phyloP scores from a whole-genome alignment of 2,329 filamentous ascomycete species.

The Diplodia intermedia region DNA sequence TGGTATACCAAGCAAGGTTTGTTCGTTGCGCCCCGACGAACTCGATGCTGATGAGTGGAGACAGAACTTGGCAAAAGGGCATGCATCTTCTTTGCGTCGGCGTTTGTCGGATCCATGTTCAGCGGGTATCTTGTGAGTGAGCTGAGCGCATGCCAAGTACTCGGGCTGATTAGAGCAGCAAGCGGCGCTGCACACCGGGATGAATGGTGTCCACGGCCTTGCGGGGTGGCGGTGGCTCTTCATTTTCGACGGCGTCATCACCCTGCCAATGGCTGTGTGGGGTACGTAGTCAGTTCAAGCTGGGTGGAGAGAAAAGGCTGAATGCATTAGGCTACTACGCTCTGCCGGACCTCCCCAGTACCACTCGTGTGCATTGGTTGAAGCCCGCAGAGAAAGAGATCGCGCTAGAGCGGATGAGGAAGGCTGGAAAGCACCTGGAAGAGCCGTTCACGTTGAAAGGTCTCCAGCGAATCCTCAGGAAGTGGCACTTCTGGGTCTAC shows the following conservation, averaged over 20 bases:
- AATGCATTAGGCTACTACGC: slow-evolving; percentile 13
- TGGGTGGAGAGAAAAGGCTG: not conserved
- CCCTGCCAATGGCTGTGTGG: slow-evolving; percentile 43
- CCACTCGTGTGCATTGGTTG: slow-evolving; percentile 35
- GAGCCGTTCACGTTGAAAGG: slow-evolving; percentile 18
- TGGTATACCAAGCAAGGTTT: slow-evolving; percentile 22
- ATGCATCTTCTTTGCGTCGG: slow-evolving; percentile 23
- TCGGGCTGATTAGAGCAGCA: not conserved
- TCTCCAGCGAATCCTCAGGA: not conserved
- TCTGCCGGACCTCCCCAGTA: slow-evolving; percentile 42
- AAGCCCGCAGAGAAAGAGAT: slow-evolving; percentile 42
- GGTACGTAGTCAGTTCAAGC: slow-evolving; percentile 33
- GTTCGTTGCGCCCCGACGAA: not conserved
- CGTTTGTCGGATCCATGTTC: slow-evolving; percentile 20
- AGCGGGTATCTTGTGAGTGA: slow-evolving; percentile 22
- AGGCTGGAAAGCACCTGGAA: slow-evolving; percentile 16
- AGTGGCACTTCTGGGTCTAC: slow-evolving; percentile 28
- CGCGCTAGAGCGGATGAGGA: slow-evolving; percentile 40
- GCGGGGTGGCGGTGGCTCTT: slow-evolving; percentile 44
- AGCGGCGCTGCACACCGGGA: slow-evolving; percentile 35
- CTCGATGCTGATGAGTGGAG: not conserved
- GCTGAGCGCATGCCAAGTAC: no score
- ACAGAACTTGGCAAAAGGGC: slow-evolving; percentile 19
- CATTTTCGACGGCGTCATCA: slow-evolving; percentile 42
- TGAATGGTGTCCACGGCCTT: slow-evolving; percentile 38